These are phyloP conservation scores for Candida bentonensis DNA, from an alignment of 805 yeast species.

Conservation along the genomic window DNA sequence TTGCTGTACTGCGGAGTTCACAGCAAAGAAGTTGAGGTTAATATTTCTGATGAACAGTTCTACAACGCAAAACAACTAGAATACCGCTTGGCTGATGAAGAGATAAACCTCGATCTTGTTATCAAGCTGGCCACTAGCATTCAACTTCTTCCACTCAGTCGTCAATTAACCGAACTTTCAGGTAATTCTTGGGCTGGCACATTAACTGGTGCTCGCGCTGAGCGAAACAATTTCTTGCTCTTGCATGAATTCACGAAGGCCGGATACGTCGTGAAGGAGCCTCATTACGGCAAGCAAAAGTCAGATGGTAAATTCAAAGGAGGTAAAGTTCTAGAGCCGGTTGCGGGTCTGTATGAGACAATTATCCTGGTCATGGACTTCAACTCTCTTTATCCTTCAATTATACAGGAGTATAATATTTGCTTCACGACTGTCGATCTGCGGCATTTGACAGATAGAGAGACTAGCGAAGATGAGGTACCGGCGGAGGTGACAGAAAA, in stretches of 20 bases:
- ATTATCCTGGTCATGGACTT: conserved; percentile 92
- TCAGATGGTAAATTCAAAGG: conserved; percentile 73
- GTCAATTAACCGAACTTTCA: conserved; percentile 82
- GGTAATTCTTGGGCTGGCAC: conserved; percentile 98
- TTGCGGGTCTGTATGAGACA: conserved; percentile 81
- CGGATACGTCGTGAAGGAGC: conserved; percentile 77
- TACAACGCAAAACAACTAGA: conserved; percentile 35
- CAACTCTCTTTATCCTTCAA: conserved; percentile 92
- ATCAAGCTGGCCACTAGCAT: conserved; percentile 69
- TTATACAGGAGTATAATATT: conserved; percentile 91
- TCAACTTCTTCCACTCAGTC: conserved; percentile 78
- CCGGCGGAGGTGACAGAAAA: conserved; percentile 39
- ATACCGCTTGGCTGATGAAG: conserved; percentile 59
- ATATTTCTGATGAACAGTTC: conserved; percentile 49
- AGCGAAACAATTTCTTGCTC: conserved; percentile 85
- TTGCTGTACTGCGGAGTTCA: conserved; percentile 57
- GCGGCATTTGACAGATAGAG: conserved; percentile 25
- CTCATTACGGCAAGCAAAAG: conserved; percentile 24
- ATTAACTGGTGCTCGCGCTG: conserved; percentile 87
- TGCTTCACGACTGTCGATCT: conserved; percentile 93
- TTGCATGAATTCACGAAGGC: conserved; percentile 78
- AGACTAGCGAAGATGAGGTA: conserved; percentile 30
- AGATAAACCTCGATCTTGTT: conserved; percentile 49
- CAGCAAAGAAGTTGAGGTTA: conserved; percentile 38
- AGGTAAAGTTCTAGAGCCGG: conserved; percentile 95